Evolutionary conservation across 176 grass and related monocot species (phyloP).

Genomic region (Juncus inflexus): DNA sequence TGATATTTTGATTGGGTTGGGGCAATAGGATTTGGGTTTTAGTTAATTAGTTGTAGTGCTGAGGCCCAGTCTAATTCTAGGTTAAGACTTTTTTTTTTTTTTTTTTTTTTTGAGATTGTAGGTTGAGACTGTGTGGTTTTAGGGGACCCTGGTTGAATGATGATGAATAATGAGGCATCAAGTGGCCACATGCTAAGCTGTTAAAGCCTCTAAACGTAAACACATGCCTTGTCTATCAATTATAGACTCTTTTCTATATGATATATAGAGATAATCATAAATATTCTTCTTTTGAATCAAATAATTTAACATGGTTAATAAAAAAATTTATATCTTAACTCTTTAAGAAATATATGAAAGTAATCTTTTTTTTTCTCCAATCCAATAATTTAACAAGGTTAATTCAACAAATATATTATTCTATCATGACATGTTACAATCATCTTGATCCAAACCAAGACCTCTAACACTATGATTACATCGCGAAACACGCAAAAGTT

Average conservation of each 20-base stretch:
- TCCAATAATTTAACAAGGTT: constrained; percentile 11
- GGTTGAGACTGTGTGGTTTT: not conserved
- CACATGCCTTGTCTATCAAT: constrained; percentile 20
- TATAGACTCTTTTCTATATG: not conserved
- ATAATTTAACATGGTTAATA: not conserved
- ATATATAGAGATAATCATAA: not conserved
- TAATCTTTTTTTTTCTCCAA: not conserved
- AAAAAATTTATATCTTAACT: not conserved
- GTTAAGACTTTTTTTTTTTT: too few species aligned
- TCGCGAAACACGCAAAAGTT: too few species aligned
- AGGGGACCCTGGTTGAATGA: not conserved
- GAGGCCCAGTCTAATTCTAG: too few species aligned
- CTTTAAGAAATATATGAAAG: too few species aligned
- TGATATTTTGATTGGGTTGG: too few species aligned
- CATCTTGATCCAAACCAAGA: constrained; percentile 26
- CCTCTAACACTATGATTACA: constrained; percentile 7
- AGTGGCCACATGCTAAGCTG: constrained; percentile 6
- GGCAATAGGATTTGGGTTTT: too few species aligned
- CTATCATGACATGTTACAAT: constrained; percentile 21
- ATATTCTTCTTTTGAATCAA: not conserved
- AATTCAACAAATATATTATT: constrained; percentile 11
- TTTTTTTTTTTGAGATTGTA: too few species aligned
- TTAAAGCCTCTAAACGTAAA: constrained; percentile 4
- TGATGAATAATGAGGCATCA: constrained; percentile 2
- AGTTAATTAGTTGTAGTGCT: too few species aligned